These are phyloP conservation scores for Suhomyces bolitotheri DNA, from an alignment of 1,139 yeast genomes.

Conservation along the genomic window DNA sequence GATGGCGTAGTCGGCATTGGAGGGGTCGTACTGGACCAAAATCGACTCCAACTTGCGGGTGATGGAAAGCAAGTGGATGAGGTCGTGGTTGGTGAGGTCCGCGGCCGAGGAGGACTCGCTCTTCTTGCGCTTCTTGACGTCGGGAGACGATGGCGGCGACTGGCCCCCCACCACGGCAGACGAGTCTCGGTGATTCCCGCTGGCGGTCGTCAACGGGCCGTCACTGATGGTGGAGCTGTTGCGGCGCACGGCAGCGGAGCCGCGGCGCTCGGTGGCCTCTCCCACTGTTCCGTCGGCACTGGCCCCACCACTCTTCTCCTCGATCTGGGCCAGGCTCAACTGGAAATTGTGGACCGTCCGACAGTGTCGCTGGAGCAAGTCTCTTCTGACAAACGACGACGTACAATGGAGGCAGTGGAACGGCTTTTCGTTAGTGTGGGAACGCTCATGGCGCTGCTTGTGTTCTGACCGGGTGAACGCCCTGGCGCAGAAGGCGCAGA, in stretches of 20 bases:
- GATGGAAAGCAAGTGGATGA: conserved; percentile 36
- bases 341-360: conserved; percentile 67
- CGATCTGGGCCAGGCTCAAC: conserved; percentile 13
- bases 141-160: conserved; percentile 1
- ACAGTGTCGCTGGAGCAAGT: conserved; percentile 72
- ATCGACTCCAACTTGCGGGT: conserved; percentile 32
- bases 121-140: conserved; percentile 10
- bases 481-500: conserved; percentile 78
- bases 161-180: background rate
- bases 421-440: conserved; percentile 83
- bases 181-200: background rate
- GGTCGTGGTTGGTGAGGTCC: conserved; percentile 21
- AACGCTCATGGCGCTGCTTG: conserved; percentile 77
- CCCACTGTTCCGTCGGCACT: background rate
- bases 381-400: conserved; percentile 74
- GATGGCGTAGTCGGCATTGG: conserved; percentile 17
- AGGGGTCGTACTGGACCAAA: conserved; percentile 20
- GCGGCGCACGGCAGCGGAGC: background rate
- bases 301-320: conserved; percentile 1
- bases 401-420: conserved; percentile 73
- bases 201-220: background rate
- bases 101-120: conserved; percentile 12
- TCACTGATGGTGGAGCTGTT: background rate
- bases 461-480: conserved; percentile 83
- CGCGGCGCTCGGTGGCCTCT: too few relatives aligned